Evolutionary conservation across 129 eudicot species (phyloP), one percentile per base, ranked within the genome.

Genomic region (Escallonia herrerae): DNA sequence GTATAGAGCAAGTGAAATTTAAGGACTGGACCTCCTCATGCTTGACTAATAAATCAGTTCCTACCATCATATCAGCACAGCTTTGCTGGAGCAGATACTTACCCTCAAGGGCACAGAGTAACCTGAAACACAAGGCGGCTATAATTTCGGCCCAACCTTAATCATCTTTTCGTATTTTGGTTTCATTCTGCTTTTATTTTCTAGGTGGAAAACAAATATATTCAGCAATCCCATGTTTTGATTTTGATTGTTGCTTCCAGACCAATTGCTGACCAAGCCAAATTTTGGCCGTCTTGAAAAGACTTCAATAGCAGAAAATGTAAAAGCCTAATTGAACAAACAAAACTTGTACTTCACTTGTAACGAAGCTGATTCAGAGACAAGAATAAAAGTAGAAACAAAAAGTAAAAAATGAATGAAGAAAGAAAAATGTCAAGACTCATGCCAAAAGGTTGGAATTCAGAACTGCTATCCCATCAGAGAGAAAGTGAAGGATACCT

Each of bases 61-160:
- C 75, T 61, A 76, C 95, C 63, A 72, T 76, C 69, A 80, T 50
- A 45, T 80, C 87, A 40, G 76, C 66, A 80, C 85, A 83, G 59
- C 68, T 79, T 59, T 77, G 81, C 69, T 81, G 81, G 75, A 78
- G 64, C 74, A 93, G 82, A 80, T 81, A 85, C 61, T 77, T 84
- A 62, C 98, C 98, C 80, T 93, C 98, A 37, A 93, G 65, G 13
- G 89, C 85, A 80, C 98, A 93, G 13, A 83, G 83, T 67, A 93
- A 78, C 85, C 98, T 93, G 71, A 14, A 58, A 70, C 33, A 66
- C 66, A 79, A 45, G 56, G 40, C 42, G 43, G 14, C 15, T 62
- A 50, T 64, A 72, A 61, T 7, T 70, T 42, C 33, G 43, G 66
- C 15, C 1, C 2, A 71, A 65, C 7, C 14, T 7, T 71, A 57